Evolutionary conservation across 2,329 filamentous ascomycete genomes (phyloP), one percentile per base, ranked within the genome.

Genomic region (Fusarium chlamydosporum): DNA sequence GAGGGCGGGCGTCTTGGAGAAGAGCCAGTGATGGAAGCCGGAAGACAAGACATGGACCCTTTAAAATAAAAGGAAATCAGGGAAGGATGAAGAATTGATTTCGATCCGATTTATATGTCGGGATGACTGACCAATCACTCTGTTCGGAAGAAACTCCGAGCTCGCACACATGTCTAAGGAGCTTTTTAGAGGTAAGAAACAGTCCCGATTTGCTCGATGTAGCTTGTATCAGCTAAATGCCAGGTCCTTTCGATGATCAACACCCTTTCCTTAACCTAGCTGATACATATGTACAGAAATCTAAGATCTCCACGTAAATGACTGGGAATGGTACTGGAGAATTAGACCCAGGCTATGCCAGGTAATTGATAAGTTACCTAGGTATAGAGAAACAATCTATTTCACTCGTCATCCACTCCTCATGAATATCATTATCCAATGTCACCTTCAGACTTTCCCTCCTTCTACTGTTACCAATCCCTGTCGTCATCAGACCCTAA

Each of bases 51-150:
- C 54, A 41, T 18, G 56, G 56, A 13, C 23, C 23, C 2, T 40
- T 40, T n/a, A 34, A 38, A 35, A 31, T 16, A 40, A 16, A 16
- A 33, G 33, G 33, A n/a, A 33, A 43, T 41, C 16, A 35, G 5
- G 31, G 15, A 48, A 35, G 7, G 31, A 61, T 52, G 16, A 16
- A 52, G 29, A 7, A 18, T 26, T 23, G 56, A 41, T 61, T 56
- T 26, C 18, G 37, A 60, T 61, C 33, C 48, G 42, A 62, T 57
- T 29, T 12, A 29, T 29, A 29, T 29, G 23, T 37, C 18, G 27
- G 47, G 23, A 27, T 50, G 8, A 7, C 29, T 15, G 26, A 27
- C 34, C 34, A 50, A 50, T 50, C 47, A 29, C 12, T 26, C 9
- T 15, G 9, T 23, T 15, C 34, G 34, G 46, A 35, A 5, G 7